Conservation (phyloP, 495 filamentous ascomycete genomes). For the Glonium stellatum region DNA sequence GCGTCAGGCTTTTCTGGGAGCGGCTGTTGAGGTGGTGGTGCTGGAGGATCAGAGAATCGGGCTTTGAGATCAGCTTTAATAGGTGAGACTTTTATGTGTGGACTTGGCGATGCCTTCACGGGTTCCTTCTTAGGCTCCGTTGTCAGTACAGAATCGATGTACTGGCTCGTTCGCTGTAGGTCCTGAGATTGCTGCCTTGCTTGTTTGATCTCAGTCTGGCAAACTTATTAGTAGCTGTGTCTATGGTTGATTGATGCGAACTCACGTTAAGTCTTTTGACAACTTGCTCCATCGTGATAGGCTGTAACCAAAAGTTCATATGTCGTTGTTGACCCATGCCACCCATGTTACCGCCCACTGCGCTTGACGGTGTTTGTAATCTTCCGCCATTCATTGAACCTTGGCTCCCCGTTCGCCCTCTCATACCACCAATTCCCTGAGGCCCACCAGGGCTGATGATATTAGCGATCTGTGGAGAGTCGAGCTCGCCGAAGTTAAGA, state of each 20-base stretch:
- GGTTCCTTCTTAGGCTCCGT: constrained; percentile 64
- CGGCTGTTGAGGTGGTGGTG: constrained; percentile 85
- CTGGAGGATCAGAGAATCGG: constrained; percentile 81
- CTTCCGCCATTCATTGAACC: constrained; percentile 45
- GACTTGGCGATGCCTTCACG: constrained; percentile 15
- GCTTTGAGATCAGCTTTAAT: constrained; percentile 49
- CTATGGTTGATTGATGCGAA: constrained; percentile 26
- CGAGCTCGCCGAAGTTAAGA: constrained; percentile 82
- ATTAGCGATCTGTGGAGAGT: constrained; percentile 59
- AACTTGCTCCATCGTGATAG: constrained; percentile 88
- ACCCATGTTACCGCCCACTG: constrained; percentile 49
- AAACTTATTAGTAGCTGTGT: constrained; percentile 10
- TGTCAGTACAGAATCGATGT: constrained; percentile 66
- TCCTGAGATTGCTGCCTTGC: constrained; percentile 84
- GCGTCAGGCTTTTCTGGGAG: constrained; percentile 84
- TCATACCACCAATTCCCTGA: constrained; percentile 51
- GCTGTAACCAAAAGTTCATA: constrained; percentile 75
- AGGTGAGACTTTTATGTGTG: constrained; percentile 30
- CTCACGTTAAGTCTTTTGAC: constrained; percentile 89
- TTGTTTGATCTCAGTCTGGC: constrained; percentile 75
- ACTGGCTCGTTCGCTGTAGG: constrained; percentile 71
- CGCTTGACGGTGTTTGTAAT: constrained; percentile 13
- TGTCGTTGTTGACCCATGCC: constrained; percentile 57
- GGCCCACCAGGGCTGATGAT: constrained; percentile 58
- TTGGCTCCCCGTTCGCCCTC: constrained; percentile 67